Conservation (phyloP, 108 stramenopile species). For the Conticribra guillardii region DNA sequence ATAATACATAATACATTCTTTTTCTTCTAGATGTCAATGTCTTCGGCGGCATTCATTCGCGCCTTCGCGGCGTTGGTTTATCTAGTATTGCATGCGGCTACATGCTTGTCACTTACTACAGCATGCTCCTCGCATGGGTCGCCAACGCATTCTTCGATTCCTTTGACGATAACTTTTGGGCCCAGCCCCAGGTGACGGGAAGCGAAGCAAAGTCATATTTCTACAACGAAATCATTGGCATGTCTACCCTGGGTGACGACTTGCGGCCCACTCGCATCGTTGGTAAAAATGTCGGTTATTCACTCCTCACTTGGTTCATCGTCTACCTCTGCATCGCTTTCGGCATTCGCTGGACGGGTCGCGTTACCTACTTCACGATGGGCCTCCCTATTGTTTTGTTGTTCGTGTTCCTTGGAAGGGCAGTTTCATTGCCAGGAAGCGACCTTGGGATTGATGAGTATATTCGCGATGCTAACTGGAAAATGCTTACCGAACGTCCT, state of each 20-base stretch:
- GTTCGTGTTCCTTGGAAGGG: slow-evolving; percentile 59
- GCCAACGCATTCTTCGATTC: slow-evolving; percentile 56
- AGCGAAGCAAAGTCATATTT: slow-evolving; percentile 51
- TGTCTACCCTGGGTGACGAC: slow-evolving; percentile 48
- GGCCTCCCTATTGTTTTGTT: slow-evolving; percentile 61
- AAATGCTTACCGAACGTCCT: slow-evolving; percentile 39
- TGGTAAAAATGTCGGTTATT: slow-evolving; percentile 54
- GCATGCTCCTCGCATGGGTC: slow-evolving; percentile 54
- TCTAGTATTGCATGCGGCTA: slow-evolving; percentile 47
- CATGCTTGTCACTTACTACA: slow-evolving; percentile 60
- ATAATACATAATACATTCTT: no score
- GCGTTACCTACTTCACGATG: slow-evolving; percentile 64
- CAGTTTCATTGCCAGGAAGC: slow-evolving; percentile 50
- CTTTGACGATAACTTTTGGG: slow-evolving; percentile 49
- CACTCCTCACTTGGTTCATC: slow-evolving; percentile 45
- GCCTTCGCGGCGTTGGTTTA: slow-evolving; percentile 61
- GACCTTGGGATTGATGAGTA: slow-evolving; percentile 57
- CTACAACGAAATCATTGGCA: slow-evolving; percentile 55
- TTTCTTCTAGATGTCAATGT: slow-evolving; percentile 42
- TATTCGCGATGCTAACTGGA: slow-evolving; percentile 61
- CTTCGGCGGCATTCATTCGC: slow-evolving; percentile 59
- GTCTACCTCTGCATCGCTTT: slow-evolving; percentile 59
- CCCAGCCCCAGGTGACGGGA: slow-evolving; percentile 38
- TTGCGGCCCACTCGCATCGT: slow-evolving; percentile 57
- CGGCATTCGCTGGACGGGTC: slow-evolving; percentile 62